Conservation (phyloP, 2,329 filamentous ascomycete genomes). For the Huntiella omanensis region DNA sequence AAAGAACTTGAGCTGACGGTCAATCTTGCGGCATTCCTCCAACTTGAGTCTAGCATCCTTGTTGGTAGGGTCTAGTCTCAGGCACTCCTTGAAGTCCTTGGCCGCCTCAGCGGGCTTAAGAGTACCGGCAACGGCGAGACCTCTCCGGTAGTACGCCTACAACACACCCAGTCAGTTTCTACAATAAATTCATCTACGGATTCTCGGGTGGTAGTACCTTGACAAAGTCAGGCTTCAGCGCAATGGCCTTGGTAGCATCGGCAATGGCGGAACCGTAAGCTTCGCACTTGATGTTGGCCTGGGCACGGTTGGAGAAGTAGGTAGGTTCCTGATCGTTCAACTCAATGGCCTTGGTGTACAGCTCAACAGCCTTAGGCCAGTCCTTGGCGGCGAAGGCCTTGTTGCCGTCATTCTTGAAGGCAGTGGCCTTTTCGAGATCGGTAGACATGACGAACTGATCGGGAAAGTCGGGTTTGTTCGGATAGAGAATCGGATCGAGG, state of each 20-base stretch:
- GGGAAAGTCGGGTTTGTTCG: not conserved
- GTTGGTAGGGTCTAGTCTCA: slow-evolving; percentile 71
- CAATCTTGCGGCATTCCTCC: slow-evolving; percentile 84
- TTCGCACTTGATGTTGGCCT: slow-evolving; percentile 92
- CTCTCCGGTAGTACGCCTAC: slow-evolving; percentile 85
- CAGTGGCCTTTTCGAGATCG: slow-evolving; percentile 48
- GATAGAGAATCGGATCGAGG: too few species aligned
- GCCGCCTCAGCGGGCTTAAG: slow-evolving; percentile 74
- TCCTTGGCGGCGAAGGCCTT: slow-evolving; percentile 77
- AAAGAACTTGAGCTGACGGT: slow-evolving; percentile 81
- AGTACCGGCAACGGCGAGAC: slow-evolving; percentile 79
- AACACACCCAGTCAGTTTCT: not conserved
- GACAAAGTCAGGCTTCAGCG: slow-evolving; percentile 69
- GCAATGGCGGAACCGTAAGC: slow-evolving; percentile 82
- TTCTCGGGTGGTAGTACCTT: slow-evolving; percentile 39
- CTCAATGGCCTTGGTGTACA: slow-evolving; percentile 76
- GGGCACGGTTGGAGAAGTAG: slow-evolving; percentile 80
- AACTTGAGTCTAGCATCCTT: slow-evolving; percentile 82
- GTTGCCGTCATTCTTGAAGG: slow-evolving; percentile 86
- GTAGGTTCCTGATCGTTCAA: slow-evolving; percentile 67
- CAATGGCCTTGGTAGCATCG: slow-evolving; percentile 80
- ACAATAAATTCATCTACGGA: not conserved
- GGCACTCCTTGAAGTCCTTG: slow-evolving; percentile 79
- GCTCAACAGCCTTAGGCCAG: slow-evolving; percentile 64
- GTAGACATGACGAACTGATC: slow-evolving; percentile 20